Evolutionary conservation across 179 eudicot species (phyloP).

Genomic region (Spergularia azorica): DNA sequence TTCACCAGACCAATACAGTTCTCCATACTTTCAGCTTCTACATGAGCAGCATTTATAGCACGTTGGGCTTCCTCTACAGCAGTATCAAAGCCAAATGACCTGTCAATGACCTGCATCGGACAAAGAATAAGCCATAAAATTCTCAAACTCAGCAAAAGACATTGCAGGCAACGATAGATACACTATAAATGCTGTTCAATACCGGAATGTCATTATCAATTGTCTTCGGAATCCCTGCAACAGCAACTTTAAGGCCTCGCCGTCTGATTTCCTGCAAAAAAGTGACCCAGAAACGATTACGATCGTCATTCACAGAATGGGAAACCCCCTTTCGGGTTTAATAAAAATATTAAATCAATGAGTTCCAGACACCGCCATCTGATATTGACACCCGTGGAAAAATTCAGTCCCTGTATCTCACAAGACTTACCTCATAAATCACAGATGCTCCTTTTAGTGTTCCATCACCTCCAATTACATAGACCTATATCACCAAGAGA

Average conservation of each 20-base stretch:
- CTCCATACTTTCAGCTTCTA: slow-evolving; percentile 60
- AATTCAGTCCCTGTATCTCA: neutral
- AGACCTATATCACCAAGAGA: slow-evolving; percentile 34
- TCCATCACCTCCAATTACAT: slow-evolving; percentile 56
- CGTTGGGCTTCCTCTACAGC: slow-evolving; percentile 67
- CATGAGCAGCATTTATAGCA: slow-evolving; percentile 64
- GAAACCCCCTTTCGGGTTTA: neutral
- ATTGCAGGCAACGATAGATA: slow-evolving; percentile 9
- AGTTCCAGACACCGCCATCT: slow-evolving; percentile 1
- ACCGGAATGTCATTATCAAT: slow-evolving; percentile 63
- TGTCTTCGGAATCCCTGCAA: slow-evolving; percentile 59
- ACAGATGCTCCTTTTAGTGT: slow-evolving; percentile 58
- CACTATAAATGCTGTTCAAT: slow-evolving; percentile 18
- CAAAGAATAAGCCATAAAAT: slow-evolving; percentile 13
- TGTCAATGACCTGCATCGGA: slow-evolving; percentile 46
- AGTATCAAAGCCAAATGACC: slow-evolving; percentile 58
- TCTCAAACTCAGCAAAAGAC: slow-evolving; percentile 7
- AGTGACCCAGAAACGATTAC: slow-evolving; percentile 7
- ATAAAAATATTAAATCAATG: neutral
- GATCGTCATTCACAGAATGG: neutral
- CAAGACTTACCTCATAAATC: slow-evolving; percentile 41
- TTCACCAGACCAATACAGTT: slow-evolving; percentile 55
- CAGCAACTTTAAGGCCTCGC: slow-evolving; percentile 53
- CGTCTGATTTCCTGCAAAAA: slow-evolving; percentile 46
- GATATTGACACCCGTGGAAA: neutral